Base-by-base conservation (phyloP, 169 alveolate species). In the Eimeria acervulina region DNA sequence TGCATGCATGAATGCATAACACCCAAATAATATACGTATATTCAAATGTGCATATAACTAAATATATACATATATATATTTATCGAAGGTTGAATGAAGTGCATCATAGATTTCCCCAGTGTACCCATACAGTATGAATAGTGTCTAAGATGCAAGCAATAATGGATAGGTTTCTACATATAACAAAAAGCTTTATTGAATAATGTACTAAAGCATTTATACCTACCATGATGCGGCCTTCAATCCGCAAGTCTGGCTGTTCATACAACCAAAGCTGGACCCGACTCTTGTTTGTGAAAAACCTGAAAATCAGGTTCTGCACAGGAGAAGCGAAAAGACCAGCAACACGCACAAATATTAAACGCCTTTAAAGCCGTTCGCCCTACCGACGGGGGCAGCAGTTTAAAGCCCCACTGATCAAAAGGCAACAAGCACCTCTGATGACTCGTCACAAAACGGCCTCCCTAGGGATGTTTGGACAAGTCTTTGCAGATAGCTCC, bases 191-290 rank as follows among this genome's bases (percentile, higher is more conserved):
- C 68, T 13, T 1, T 21, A 59, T 1, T 0, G 68, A 59, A 59
- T 59, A 21, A 21, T 59, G 68, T 59, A 59, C 1, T 3, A 12
- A 59, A 3, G n/a, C n/a, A 12, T 47, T 47, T 47, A 47, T 7
- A 90, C 98, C 95, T 87, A 98, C 99, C 96, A 98, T 95, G 84
- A 99, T 99, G 76, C 96, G 97, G 72, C 99, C 99, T 96, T 98
- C 99, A 36, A 99, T 97, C 89, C 98, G 95, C 93, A 98, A 40
- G 81, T 99, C 98, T 47, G 98, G 98, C 90, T 98, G 98, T 85
- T 99, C 99, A 96, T 96, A 99, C 76, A 99, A 97, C 99, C 99
- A 99, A 88, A 99, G 98, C 95, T 99, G 99, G 44, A 99, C 99
- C 89, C 98, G 98, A 28, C 98, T 97, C 96, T 98, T 98, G 93